Conservation (phyloP, 2,329 filamentous ascomycete genomes). For the Sclerotinia minor region DNA sequence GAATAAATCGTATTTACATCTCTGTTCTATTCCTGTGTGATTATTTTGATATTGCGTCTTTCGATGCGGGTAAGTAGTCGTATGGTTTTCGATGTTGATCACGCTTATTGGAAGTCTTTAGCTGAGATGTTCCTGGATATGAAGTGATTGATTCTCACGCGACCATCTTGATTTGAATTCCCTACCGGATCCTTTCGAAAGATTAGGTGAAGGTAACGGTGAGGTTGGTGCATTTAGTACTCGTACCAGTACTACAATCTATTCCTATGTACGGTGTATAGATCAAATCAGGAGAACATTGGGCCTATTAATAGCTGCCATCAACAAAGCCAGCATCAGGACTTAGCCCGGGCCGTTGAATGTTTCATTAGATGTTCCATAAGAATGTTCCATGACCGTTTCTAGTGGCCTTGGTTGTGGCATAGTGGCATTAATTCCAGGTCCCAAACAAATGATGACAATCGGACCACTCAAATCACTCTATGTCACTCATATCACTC, state of each 20-base stretch:
- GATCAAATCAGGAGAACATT: too few relatives aligned
- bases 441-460: not conserved
- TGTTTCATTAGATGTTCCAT: not conserved
- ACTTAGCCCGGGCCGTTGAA: slow-evolving; percentile 4
- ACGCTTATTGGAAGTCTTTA: not conserved
- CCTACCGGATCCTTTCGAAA: not conserved
- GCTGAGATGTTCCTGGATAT: not conserved
- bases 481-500: not conserved
- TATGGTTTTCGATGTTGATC: not conserved
- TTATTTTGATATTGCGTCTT: not conserved
- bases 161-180: too few relatives aligned
- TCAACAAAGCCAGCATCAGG: not conserved
- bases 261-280: too few relatives aligned
- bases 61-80: not conserved
- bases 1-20: slow-evolving; percentile 5
- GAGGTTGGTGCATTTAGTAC: too few relatives aligned
- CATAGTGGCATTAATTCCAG: not conserved
- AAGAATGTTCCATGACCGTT: not conserved
- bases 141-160: not conserved
- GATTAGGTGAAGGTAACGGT: too few relatives aligned
- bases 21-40: not conserved
- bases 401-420: slow-evolving; percentile 2
- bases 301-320: too few relatives aligned
- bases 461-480: not conserved
- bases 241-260: too few relatives aligned